Conservation (phyloP, 495 filamentous ascomycete species). For the Aspergillus steynii region DNA sequence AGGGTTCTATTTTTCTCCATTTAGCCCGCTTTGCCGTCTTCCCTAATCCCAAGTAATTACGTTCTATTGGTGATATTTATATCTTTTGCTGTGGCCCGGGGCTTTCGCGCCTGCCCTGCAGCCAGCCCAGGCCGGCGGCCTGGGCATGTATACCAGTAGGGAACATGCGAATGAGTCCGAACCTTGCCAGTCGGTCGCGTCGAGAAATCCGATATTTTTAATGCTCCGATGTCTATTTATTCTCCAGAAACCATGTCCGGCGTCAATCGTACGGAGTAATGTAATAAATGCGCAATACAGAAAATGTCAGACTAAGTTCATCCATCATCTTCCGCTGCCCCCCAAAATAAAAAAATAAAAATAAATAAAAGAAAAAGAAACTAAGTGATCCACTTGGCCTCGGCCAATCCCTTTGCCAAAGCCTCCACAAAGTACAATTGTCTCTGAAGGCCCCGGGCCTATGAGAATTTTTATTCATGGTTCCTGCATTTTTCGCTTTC, state of each 20-base stretch:
- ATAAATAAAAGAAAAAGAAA: neutral
- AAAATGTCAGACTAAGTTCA: no score
- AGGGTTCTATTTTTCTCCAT: neutral
- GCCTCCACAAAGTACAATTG: slow-evolving; percentile 8
- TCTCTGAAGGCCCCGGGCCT: slow-evolving; percentile 6
- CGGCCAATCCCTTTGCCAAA: slow-evolving; percentile 11
- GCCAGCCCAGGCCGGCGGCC: no score
- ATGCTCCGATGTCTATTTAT: neutral
- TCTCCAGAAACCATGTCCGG: neutral
- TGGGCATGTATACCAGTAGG: neutral
- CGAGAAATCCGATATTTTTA: neutral
- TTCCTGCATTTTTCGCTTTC: slow-evolving; percentile 9
- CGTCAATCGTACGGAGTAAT: no score
- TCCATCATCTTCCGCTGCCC: no score
- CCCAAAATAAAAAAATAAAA: neutral
- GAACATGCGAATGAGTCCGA: neutral
- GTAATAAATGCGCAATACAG: neutral
- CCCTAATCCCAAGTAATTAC: neutral
- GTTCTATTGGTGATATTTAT: slow-evolving; percentile 1
- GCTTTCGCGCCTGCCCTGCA: neutral
- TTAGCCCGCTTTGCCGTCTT: slow-evolving; percentile 1
- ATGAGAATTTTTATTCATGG: slow-evolving; percentile 7
- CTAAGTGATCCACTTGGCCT: slow-evolving; percentile 10
- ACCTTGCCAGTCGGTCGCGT: neutral
- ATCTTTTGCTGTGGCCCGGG: neutral